A percentile compares a stretch with the other conserved stretches of the same genome.
phyloP scores from a whole-genome alignment of 2,329 filamentous ascomycete species.

The Penicillium sp. region DNA sequence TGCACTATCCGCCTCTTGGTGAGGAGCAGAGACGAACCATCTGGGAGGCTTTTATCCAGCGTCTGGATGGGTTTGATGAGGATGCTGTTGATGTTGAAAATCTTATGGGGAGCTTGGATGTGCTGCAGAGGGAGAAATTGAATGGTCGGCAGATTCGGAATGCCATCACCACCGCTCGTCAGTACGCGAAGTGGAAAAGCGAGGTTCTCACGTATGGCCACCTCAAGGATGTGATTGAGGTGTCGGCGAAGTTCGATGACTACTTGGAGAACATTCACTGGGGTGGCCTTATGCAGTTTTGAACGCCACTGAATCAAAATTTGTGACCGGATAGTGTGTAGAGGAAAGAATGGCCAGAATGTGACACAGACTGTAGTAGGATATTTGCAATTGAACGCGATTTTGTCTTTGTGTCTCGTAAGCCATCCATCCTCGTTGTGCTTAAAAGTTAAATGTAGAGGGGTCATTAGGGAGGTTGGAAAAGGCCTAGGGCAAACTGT shows the following conservation, averaged over 20 bases:
- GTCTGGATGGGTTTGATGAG: background rate
- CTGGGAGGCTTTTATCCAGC: constrained; percentile 1
- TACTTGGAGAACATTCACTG: background rate
- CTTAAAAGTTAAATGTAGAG: constrained; percentile 20
- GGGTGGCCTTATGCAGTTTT: background rate
- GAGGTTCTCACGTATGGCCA: constrained; percentile 9
- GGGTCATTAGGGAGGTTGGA: constrained; percentile 28
- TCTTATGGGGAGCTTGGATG: constrained; percentile 7
- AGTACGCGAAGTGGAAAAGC: constrained; percentile 11
- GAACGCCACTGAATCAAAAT: background rate
- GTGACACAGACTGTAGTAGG: background rate
- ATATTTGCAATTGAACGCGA: background rate
- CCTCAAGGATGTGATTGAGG: constrained; percentile 17
- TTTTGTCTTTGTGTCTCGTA: background rate
- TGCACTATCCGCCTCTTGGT: constrained; percentile 8
- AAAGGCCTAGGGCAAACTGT: constrained; percentile 23
- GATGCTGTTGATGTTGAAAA: constrained; percentile 8
- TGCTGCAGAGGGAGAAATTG: constrained; percentile 9
- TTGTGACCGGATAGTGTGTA: background rate
- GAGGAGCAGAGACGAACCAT: constrained; percentile 5
- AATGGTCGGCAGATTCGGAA: constrained; percentile 16
- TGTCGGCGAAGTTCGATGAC: constrained; percentile 10
- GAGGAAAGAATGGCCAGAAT: background rate
- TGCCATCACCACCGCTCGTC: constrained; percentile 11
- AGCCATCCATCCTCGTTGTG: background rate